These are phyloP conservation scores for Camellia sinensis DNA, from an alignment of 148 eudicot species.

Conservation along the genomic window DNA sequence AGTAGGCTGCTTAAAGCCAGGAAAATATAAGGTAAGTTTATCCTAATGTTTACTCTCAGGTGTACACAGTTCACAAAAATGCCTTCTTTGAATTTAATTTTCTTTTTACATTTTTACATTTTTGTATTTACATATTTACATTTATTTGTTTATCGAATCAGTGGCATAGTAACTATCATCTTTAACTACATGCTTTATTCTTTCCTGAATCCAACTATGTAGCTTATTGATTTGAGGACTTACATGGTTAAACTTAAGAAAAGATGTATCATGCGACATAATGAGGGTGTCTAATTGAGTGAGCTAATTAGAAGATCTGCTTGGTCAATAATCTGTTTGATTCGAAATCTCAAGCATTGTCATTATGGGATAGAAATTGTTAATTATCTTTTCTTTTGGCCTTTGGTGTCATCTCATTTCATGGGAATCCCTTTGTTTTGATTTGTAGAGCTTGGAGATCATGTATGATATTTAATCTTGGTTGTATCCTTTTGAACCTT, in stretches of 20 bases:
- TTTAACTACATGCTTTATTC: neutral
- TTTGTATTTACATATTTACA: neutral
- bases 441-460: too few relatives aligned
- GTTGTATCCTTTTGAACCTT: too few relatives aligned
- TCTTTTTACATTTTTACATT: neutral
- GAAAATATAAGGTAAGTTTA: constrained; percentile 77
- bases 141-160: too few relatives aligned
- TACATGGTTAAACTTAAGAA: neutral
- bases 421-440: too few relatives aligned
- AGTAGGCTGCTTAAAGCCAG: constrained; percentile 82
- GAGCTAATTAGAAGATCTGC: neutral
- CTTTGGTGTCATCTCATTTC: too few relatives aligned
- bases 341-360: too few relatives aligned
- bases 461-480: too few relatives aligned
- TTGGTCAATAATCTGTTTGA: too few relatives aligned
- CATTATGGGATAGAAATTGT: too few relatives aligned
- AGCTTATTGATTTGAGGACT: neutral
- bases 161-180: neutral
- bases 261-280: neutral
- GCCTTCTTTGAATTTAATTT: too few relatives aligned
- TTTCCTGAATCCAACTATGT: neutral
- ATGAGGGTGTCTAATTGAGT: neutral
- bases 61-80: neutral
- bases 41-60: neutral
- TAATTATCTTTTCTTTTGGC: too few relatives aligned